Percentiles rank a stretch among this genome's conserved stretches.
phyloP scores from a whole-genome alignment of 257 asterid species.

The Perilla frutescens region DNA sequence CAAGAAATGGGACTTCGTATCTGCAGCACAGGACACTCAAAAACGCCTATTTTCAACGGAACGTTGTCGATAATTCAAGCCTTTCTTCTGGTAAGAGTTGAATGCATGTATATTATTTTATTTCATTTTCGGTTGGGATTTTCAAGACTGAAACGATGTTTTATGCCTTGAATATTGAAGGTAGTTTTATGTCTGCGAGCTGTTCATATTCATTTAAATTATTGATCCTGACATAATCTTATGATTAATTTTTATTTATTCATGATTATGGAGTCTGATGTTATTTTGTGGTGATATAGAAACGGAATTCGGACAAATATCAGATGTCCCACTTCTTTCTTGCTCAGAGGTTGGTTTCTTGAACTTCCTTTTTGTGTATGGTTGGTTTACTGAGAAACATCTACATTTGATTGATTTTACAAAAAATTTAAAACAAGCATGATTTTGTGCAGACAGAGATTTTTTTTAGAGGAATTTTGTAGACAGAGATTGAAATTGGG shows the following conservation, averaged over 20 bases:
- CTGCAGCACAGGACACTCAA: slow-evolving; percentile 31
- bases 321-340: slow-evolving; percentile 69
- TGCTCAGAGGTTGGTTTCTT: slow-evolving; percentile 71
- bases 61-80: slow-evolving; percentile 47
- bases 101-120: too few species aligned
- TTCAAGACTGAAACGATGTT: slow-evolving; percentile 1
- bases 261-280: slow-evolving; percentile 25
- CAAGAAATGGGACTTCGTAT: slow-evolving; percentile 41
- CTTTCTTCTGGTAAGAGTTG: slow-evolving; percentile 50
- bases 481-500: not conserved
- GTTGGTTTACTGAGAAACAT: not conserved
- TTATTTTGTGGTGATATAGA: slow-evolving; percentile 38
- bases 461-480: not conserved
- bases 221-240: not conserved
- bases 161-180: not conserved
- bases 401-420: not conserved
- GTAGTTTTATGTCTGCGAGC: not conserved
- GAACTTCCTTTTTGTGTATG: not conserved
- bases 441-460: not conserved
- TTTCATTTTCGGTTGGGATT: not conserved
- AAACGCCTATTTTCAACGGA: slow-evolving; percentile 28
- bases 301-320: slow-evolving; percentile 39
- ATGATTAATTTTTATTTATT: not conserved
- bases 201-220: not conserved
- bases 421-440: not conserved